Conservation (phyloP, 2,329 filamentous ascomycete species). For the Stylonectria norvegica region DNA sequence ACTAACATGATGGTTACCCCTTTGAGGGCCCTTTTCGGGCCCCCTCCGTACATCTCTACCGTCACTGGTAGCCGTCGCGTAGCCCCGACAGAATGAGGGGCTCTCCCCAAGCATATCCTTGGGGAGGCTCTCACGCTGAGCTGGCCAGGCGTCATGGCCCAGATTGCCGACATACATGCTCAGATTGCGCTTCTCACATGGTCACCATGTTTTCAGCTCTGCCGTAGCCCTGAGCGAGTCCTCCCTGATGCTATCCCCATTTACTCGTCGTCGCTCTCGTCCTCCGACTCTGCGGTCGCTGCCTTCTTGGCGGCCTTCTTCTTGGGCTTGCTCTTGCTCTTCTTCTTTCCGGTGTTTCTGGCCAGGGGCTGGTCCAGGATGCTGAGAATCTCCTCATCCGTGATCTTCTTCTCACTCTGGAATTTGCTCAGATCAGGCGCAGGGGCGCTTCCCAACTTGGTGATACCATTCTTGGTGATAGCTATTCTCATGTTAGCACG, state of each 20-base stretch:
- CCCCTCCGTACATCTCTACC: no score
- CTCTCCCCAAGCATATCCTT: constrained; percentile 11
- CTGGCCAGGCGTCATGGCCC: constrained; percentile 11
- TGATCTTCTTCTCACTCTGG: constrained; percentile 97
- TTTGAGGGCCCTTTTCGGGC: no score
- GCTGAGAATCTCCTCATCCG: constrained; percentile 90
- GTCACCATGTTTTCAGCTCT: constrained; percentile 6
- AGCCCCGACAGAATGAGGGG: constrained; percentile 10
- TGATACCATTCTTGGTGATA: constrained; percentile 96
- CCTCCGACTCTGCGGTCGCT: constrained; percentile 32
- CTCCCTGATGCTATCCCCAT: constrained; percentile 31
- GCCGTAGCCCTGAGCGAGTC: no score
- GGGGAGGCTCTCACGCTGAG: constrained; percentile 16
- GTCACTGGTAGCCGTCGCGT: constrained; percentile 17
- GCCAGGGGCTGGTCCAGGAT: constrained; percentile 85
- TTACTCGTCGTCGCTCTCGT: constrained; percentile 33
- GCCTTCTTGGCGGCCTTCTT: constrained; percentile 60
- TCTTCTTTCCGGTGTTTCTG: constrained; percentile 87
- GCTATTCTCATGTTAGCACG: constrained; percentile 48
- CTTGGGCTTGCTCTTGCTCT: constrained; percentile 88
- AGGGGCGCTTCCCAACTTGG: constrained; percentile 75
- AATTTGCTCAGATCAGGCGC: constrained; percentile 74
- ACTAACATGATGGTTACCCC: constrained; percentile 15
- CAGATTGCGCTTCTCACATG: constrained; percentile 11
- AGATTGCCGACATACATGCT: constrained; percentile 17